Conservation (phyloP, 495 filamentous ascomycete genomes). For the Lophium mytilinum region DNA sequence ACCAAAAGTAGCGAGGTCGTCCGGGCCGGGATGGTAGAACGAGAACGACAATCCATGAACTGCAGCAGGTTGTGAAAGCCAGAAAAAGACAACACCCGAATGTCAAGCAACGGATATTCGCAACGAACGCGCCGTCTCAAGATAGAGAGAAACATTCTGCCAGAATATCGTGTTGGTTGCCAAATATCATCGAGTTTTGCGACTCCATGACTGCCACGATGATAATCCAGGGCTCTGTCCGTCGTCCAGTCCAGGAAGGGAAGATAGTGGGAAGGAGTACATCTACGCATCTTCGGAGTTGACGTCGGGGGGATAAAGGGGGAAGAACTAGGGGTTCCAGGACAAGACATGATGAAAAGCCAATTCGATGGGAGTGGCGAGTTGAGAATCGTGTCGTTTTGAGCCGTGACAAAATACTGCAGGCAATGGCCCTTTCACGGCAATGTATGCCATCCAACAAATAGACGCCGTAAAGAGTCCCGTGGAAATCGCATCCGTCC, state of each 20-base stretch:
- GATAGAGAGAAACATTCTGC: not conserved
- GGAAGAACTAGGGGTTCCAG: conserved; percentile 2
- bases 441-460: conserved; percentile 13
- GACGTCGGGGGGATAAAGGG: conserved; percentile 2
- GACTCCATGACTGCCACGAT: conserved; percentile 7
- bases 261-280: conserved; percentile 16
- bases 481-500: conserved; percentile 13
- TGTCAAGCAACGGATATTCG: conserved; percentile 14
- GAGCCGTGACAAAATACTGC: conserved; percentile 17
- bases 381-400: conserved; percentile 23
- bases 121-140: conserved; percentile 11
- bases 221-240: conserved; percentile 12
- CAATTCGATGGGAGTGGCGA: conserved; percentile 11
- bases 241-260: conserved; percentile 4
- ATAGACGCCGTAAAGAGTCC: conserved; percentile 24
- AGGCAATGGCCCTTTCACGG: conserved; percentile 17
- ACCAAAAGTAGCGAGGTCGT: not conserved
- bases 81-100: conserved; percentile 21
- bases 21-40: not conserved
- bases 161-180: conserved; percentile 11
- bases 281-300: conserved; percentile 15
- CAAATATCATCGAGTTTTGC: conserved; percentile 20
- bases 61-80: conserved; percentile 9
- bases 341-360: conserved; percentile 20
- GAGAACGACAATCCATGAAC: conserved; percentile 5